Conservation (phyloP, 2,329 filamentous ascomycete species). For the Ceratocystis eucalypticola region DNA sequence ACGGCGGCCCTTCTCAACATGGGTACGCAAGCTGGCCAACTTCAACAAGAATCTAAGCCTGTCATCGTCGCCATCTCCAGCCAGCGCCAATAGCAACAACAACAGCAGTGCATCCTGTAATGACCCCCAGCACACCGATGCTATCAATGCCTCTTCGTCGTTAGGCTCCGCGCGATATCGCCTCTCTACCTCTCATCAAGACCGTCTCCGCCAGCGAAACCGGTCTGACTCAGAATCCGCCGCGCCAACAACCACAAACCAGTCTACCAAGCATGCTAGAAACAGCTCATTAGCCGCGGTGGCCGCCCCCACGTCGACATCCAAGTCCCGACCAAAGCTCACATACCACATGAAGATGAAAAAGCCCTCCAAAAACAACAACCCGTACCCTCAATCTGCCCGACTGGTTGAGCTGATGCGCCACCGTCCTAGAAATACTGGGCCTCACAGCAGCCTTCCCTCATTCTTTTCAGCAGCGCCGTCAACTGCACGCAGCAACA, state of each 20-base stretch:
- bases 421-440: slow-evolving; percentile 6
- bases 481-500: slow-evolving; percentile 12
- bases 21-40: slow-evolving; percentile 87
- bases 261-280: slow-evolving; percentile 7
- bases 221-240: slow-evolving; percentile 13
- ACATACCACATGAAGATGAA: slow-evolving; percentile 19
- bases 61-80: slow-evolving; percentile 35
- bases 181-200: slow-evolving; percentile 6
- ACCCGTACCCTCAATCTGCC: slow-evolving; percentile 81
- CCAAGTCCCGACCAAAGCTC: slow-evolving; percentile 13
- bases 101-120: slow-evolving; percentile 22
- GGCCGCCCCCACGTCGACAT: background rate
- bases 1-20: slow-evolving; percentile 75
- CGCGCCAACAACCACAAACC: background rate
- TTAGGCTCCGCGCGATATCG: slow-evolving; percentile 9
- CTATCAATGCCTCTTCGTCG: background rate
- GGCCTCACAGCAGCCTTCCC: slow-evolving; percentile 17
- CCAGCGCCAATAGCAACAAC: slow-evolving; percentile 21
- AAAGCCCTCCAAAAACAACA: slow-evolving; percentile 53
- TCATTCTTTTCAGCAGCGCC: slow-evolving; percentile 16
- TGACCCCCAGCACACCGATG: slow-evolving; percentile 21
- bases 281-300: background rate
- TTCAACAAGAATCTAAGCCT: slow-evolving; percentile 57
- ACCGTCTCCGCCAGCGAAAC: slow-evolving; percentile 11
- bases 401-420: slow-evolving; percentile 28